Evolutionary conservation across 2,329 filamentous ascomycete genomes (phyloP).

Genomic region (Torrubiella hemipterigena): DNA sequence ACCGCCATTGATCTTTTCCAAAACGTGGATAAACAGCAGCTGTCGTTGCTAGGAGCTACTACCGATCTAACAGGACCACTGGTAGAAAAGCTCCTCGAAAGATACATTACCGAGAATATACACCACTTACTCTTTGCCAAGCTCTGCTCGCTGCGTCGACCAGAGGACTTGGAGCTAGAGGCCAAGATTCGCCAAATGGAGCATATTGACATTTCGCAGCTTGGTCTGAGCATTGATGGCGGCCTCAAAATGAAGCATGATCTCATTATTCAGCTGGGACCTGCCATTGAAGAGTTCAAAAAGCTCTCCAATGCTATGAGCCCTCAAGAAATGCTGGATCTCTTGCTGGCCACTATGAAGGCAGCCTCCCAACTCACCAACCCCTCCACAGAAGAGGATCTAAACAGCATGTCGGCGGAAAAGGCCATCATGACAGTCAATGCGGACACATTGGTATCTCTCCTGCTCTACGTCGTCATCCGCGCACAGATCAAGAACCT

Average conservation of each 20-base stretch:
- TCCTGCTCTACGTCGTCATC: conserved; percentile 86
- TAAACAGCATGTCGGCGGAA: conserved; percentile 26
- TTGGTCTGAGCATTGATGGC: conserved; percentile 77
- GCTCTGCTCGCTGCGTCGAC: conserved; percentile 62
- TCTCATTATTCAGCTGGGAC: conserved; percentile 61
- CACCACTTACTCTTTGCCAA: conserved; percentile 82
- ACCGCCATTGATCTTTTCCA: conserved; percentile 93
- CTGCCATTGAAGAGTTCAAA: conserved; percentile 78
- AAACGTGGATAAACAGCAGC: conserved; percentile 85
- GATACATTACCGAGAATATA: conserved; percentile 86
- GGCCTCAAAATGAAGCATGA: conserved; percentile 70
- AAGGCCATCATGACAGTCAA: conserved; percentile 53
- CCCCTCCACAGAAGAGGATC: conserved; percentile 28
- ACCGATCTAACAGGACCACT: conserved; percentile 87
- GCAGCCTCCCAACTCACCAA: conserved; percentile 60
- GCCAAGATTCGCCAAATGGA: conserved; percentile 87
- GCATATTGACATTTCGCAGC: conserved; percentile 84
- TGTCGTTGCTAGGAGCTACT: conserved; percentile 81
- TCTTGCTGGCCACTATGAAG: conserved; percentile 71
- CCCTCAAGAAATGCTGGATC: conserved; percentile 81
- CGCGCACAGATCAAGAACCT: conserved; percentile 78
- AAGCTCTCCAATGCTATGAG: conserved; percentile 68
- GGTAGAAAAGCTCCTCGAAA: conserved; percentile 88
- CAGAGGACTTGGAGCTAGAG: conserved; percentile 80
- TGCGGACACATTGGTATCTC: conserved; percentile 84